Evolutionary conservation across 2,329 filamentous ascomycete genomes (phyloP).

Genomic region (Herpomyces periplanetae): DNA sequence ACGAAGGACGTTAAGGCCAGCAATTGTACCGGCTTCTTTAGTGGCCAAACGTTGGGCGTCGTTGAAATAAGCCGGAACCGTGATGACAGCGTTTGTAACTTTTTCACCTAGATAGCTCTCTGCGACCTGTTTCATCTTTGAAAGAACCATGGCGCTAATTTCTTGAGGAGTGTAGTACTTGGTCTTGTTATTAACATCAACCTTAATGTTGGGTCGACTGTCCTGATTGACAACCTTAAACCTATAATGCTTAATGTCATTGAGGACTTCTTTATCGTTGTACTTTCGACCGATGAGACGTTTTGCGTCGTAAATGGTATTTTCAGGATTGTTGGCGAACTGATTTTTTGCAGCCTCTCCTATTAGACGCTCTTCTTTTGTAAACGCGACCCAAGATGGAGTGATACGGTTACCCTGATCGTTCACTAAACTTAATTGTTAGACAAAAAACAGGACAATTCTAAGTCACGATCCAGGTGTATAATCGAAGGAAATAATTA

Average conservation of each 20-base stretch:
- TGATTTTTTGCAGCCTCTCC: constrained; percentile 91
- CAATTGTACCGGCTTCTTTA: constrained; percentile 71
- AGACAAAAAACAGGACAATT: too few species aligned
- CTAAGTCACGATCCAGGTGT: too few species aligned
- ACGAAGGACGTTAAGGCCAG: constrained; percentile 72
- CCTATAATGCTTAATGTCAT: constrained; percentile 89
- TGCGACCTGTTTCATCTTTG: constrained; percentile 51
- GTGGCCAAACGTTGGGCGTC: constrained; percentile 88
- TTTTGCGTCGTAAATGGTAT: constrained; percentile 45
- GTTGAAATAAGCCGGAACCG: constrained; percentile 91
- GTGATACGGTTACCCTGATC: constrained; percentile 91
- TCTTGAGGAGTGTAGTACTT: constrained; percentile 47
- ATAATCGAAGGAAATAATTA: too few species aligned
- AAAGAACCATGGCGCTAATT: constrained; percentile 37
- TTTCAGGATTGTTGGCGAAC: constrained; percentile 33
- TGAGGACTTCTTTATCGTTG: constrained; percentile 38
- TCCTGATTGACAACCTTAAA: constrained; percentile 70
- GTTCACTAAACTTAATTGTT: too few species aligned
- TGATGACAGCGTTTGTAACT: constrained; percentile 58
- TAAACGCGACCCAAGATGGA: constrained; percentile 79
- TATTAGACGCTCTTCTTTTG: constrained; percentile 77
- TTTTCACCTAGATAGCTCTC: constrained; percentile 44
- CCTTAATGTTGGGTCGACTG: constrained; percentile 52
- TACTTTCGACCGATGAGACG: constrained; percentile 56
- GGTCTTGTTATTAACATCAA: constrained; percentile 20